These are phyloP conservation scores for Physocladia obscura DNA, from an alignment of 192 early-diverging fungal species.

Conservation along the genomic window DNA sequence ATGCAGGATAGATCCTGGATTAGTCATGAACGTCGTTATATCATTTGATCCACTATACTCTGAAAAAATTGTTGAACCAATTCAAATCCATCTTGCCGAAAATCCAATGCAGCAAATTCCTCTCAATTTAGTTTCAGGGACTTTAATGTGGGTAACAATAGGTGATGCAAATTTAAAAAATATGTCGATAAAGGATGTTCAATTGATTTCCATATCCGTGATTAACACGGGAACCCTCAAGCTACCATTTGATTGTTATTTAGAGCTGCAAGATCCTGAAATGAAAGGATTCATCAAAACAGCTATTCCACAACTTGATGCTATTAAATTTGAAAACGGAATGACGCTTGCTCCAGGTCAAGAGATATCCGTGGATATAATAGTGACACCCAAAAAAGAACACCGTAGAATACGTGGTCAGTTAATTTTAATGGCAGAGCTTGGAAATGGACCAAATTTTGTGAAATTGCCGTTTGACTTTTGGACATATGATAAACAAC, in stretches of 20 bases:
- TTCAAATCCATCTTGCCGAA: constrained; percentile 37
- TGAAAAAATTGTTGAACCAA: constrained; percentile 46
- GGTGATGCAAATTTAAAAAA: constrained; percentile 46
- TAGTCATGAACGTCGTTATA: constrained; percentile 31
- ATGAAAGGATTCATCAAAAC: constrained; percentile 15
- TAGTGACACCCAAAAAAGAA: constrained; percentile 30
- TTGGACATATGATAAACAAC: constrained; percentile 47
- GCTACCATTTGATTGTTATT: constrained; percentile 43
- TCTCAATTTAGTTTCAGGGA: constrained; percentile 33
- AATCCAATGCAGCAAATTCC: constrained; percentile 30
- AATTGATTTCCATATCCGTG: constrained; percentile 36
- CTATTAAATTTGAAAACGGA: not conserved
- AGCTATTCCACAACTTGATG: not conserved
- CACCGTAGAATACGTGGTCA: constrained; percentile 32
- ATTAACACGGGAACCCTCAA: constrained; percentile 48
- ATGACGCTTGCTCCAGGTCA: constrained; percentile 22
- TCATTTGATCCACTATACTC: constrained; percentile 30
- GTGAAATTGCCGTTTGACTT: constrained; percentile 43
- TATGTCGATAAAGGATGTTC: constrained; percentile 50
- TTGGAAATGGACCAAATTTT: constrained; percentile 35
- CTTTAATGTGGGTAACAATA: constrained; percentile 42
- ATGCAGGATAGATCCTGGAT: constrained; percentile 34
- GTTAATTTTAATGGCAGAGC: constrained; percentile 39
- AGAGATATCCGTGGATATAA: constrained; percentile 28
- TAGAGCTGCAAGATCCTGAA: constrained; percentile 31